These are phyloP conservation scores for Ceratocystis variospora DNA, from an alignment of 2,329 filamentous ascomycete species.

Conservation along the genomic window DNA sequence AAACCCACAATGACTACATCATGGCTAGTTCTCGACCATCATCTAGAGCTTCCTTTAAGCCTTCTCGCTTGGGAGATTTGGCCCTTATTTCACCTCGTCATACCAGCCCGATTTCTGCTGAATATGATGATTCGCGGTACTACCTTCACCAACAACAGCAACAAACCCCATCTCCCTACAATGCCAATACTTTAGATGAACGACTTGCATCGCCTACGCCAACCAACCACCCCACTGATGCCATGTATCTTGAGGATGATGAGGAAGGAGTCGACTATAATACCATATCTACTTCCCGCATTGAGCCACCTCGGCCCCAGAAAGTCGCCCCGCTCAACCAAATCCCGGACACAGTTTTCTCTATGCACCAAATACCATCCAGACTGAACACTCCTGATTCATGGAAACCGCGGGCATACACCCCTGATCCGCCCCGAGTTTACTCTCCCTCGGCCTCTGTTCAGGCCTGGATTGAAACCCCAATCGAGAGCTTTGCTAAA, in stretches of 20 bases:
- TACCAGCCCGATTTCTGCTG: neutral
- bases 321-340: neutral
- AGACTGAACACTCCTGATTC: conserved; percentile 10
- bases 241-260: conserved; percentile 9
- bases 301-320: neutral
- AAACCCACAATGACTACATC: neutral
- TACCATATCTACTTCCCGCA: neutral
- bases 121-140: neutral
- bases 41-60: neutral
- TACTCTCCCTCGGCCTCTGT: conserved; percentile 26
- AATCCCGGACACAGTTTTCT: neutral
- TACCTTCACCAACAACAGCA: neutral
- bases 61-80: neutral
- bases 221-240: neutral
- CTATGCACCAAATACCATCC: neutral
- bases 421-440: neutral
- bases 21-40: neutral
- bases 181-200: neutral
- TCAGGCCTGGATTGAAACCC: conserved; percentile 26
- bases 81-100: neutral
- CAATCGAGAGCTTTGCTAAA: neutral
- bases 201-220: neutral
- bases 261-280: conserved; percentile 1
- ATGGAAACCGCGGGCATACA: conserved; percentile 11
- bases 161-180: neutral